These are phyloP conservation scores for Lachancea nothofagi DNA, from an alignment of 805 yeast genomes.

Conservation along the genomic window DNA sequence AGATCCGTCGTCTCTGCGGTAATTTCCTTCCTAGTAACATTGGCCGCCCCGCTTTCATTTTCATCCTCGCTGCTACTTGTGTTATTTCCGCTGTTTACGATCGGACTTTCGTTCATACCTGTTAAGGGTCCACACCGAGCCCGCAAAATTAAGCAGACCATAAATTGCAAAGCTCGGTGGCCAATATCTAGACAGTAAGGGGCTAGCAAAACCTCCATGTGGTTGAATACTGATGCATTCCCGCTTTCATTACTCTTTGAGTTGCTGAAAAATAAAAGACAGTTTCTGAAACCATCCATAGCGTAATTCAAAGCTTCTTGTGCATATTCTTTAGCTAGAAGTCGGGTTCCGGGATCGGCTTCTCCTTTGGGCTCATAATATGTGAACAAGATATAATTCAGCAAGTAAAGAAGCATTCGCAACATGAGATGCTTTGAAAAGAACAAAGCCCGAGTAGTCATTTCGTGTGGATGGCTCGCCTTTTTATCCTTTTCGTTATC, in stretches of 20 bases:
- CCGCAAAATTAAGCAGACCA: conserved; percentile 50
- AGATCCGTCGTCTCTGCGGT: conserved; percentile 27
- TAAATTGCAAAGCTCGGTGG: conserved; percentile 52
- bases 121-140: conserved; percentile 41
- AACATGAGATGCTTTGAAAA: conserved; percentile 37
- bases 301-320: conserved; percentile 40
- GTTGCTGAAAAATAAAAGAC: conserved; percentile 38
- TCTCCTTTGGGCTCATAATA: conserved; percentile 40
- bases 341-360: conserved; percentile 33
- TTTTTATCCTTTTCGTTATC: conserved; percentile 26
- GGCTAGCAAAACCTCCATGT: conserved; percentile 41
- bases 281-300: conserved; percentile 39
- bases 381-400: conserved; percentile 45
- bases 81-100: conserved; percentile 15
- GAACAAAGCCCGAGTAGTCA: conserved; percentile 37
- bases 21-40: conserved; percentile 19
- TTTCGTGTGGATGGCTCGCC: conserved; percentile 36
- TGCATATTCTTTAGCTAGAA: conserved; percentile 36
- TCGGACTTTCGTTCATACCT: conserved; percentile 30
- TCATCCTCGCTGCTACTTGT: conserved; percentile 26
- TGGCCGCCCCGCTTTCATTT: conserved; percentile 13
- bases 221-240: conserved; percentile 29
- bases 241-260: conserved; percentile 34
- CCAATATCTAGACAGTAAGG: conserved; percentile 49
- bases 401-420: conserved; percentile 44